A percentile compares a stretch with the other conserved stretches of the same genome.
Conservation (phyloP, 2,329 filamentous ascomycete genomes). For the Cordyceps pruinosa region DNA sequence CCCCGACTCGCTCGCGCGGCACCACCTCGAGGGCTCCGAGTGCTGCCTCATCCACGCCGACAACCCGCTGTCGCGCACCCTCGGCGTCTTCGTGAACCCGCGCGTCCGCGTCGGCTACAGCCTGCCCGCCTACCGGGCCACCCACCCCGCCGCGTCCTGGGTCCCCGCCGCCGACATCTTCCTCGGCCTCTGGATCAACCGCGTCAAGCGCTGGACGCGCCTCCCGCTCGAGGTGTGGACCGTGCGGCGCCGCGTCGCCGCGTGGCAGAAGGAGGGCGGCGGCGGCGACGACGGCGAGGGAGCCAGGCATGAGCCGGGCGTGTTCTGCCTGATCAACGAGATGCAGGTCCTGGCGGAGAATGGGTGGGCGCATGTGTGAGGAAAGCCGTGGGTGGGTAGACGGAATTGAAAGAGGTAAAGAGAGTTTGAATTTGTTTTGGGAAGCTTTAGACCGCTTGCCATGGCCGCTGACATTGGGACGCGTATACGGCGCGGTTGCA, state of each 20-base stretch:
- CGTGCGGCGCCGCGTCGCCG: constrained; percentile 31
- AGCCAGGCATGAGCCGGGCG: constrained; percentile 37
- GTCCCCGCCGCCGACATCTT: constrained; percentile 42
- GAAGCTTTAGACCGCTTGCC: background rate
- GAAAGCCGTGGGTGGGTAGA: no score
- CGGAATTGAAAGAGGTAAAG: no score
- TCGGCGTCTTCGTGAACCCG: constrained; percentile 62
- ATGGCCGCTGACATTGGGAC: no score
- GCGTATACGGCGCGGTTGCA: no score
- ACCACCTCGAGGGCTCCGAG: constrained; percentile 68
- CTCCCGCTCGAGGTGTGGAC: constrained; percentile 25
- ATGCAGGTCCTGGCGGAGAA: constrained; percentile 52
- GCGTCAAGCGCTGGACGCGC: constrained; percentile 39
- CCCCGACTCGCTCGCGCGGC: constrained; percentile 51
- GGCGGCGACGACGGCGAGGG: no score
- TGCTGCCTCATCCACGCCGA: constrained; percentile 73
- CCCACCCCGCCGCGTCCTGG: constrained; percentile 39
- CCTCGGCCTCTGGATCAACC: constrained; percentile 52
- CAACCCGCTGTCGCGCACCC: constrained; percentile 47
- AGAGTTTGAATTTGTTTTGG: no score
- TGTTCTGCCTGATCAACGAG: constrained; percentile 51
- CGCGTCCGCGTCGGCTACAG: constrained; percentile 62
- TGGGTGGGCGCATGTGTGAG: constrained; percentile 51
- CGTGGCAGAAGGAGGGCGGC: constrained; percentile 32
- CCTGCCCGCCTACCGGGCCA: constrained; percentile 41